Evolutionary conservation across 2,329 filamentous ascomycete species (phyloP).

Genomic region (Colletotrichum musicola): DNA sequence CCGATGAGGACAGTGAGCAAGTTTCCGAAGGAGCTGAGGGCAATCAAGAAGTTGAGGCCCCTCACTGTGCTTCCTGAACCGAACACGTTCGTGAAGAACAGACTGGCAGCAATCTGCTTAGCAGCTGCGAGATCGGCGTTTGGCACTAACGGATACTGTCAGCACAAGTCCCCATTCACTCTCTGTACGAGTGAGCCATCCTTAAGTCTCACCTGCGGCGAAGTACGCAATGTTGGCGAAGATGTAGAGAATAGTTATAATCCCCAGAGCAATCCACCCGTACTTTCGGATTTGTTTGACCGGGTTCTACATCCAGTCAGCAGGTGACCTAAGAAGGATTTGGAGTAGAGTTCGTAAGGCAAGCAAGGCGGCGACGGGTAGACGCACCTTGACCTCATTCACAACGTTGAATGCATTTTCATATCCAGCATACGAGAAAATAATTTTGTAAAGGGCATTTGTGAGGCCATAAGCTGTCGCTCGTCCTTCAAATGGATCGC

Average conservation of each 20-base stretch:
- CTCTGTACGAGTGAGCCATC: too few species aligned
- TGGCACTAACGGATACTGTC: conserved; percentile 51
- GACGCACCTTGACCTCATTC: conserved; percentile 64
- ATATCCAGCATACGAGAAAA: conserved; percentile 69
- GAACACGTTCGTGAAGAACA: conserved; percentile 71
- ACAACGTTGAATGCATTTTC: conserved; percentile 71
- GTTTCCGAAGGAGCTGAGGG: conserved; percentile 70
- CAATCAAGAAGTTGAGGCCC: conserved; percentile 69
- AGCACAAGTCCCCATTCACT: not conserved
- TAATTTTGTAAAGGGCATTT: conserved; percentile 67
- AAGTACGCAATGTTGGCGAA: conserved; percentile 72
- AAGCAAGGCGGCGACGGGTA: too few species aligned
- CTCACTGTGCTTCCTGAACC: conserved; percentile 59
- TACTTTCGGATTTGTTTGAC: conserved; percentile 64
- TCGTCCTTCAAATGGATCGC: conserved; percentile 48
- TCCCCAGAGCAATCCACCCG: conserved; percentile 61
- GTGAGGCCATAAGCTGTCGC: conserved; percentile 51
- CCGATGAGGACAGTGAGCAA: conserved; percentile 67
- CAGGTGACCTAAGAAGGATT: too few species aligned
- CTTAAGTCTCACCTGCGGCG: conserved; percentile 49
- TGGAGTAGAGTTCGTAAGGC: too few species aligned
- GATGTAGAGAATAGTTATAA: conserved; percentile 67
- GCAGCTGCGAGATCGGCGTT: conserved; percentile 64
- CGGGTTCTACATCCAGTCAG: conserved; percentile 54
- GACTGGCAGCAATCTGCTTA: conserved; percentile 64